Evolutionary conservation across 345 rosid species (phyloP), one percentile per base, ranked within the genome.

Genomic region (Eucalyptus urophylla): DNA sequence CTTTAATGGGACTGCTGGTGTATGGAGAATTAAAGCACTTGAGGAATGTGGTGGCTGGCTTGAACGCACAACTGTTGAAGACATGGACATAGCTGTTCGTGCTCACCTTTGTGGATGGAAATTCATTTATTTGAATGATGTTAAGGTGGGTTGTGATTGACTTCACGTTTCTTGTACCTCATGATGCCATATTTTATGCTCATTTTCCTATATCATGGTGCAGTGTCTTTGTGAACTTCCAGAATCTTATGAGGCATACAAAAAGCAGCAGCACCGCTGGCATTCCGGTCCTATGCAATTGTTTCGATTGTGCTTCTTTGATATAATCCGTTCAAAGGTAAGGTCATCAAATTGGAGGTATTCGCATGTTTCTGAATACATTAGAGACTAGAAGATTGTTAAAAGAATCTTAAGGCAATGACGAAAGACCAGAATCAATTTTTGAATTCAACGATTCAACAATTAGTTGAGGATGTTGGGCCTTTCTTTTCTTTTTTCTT

Each of bases 251-350:
- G 99, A 95, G 89, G 99, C 99, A 58, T 97, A 97, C 94, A 95
- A 95, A 87, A 97, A 97, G 91, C 99, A 97, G 94, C 99, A 97
- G 87, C 94, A 97, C 87, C 98, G 98, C 27, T 97, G 99, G 99
- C 99, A 97, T 94, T 97, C 99, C 4, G 99, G 99, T 91, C 99
- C 99, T 17, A 97, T 97, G 99, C 99, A 97, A 87, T 88, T 97
- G 90, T 95, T 97, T 88, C 95, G 98, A 50, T 87, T 97, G 92
- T 96, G 98, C 92, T 95, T 97, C 92, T 3, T 94, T 72, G 98
- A 95, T 91, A 67, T 96, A 86, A 92, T 97, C 86, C 94, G 93
- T 29, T 95, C 99, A 47, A 97, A 96, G 99, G 98, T 96, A 93
- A 54, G 76, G 49, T 37, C 69, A 7, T 86, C 69, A n/a, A 33